Conservation (phyloP, 2,329 filamentous ascomycete species). For the Lasiodiplodia hormozganensis region DNA sequence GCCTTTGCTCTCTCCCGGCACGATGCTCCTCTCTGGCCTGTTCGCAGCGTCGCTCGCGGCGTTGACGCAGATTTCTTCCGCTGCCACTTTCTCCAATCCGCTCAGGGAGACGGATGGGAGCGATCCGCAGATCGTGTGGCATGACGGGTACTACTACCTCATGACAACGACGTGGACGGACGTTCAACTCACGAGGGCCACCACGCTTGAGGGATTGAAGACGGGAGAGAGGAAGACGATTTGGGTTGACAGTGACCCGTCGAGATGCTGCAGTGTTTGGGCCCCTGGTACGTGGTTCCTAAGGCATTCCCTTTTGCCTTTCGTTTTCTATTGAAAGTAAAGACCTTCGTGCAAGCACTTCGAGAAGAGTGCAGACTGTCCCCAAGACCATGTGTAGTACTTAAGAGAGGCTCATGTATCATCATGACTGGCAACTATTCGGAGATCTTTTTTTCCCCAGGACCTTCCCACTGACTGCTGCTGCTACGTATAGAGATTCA, state of each 20-base stretch:
- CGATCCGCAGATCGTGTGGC: slow-evolving; percentile 61
- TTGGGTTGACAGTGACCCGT: slow-evolving; percentile 56
- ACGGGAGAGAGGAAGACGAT: slow-evolving; percentile 59
- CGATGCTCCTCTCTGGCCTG: background rate
- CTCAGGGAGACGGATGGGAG: slow-evolving; percentile 58
- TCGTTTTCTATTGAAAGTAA: background rate
- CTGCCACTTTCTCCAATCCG: slow-evolving; percentile 59
- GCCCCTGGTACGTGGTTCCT: slow-evolving; percentile 41
- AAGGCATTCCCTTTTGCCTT: background rate
- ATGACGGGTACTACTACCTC: slow-evolving; percentile 64
- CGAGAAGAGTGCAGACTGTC: too few relatives aligned
- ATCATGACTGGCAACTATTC: background rate
- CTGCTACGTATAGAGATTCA: slow-evolving; percentile 14
- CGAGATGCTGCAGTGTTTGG: slow-evolving; percentile 64
- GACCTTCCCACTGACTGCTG: background rate
- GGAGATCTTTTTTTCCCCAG: background rate
- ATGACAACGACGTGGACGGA: slow-evolving; percentile 64
- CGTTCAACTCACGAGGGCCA: slow-evolving; percentile 61
- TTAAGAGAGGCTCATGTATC: background rate
- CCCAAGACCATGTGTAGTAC: too few relatives aligned
- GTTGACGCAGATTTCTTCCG: slow-evolving; percentile 25
- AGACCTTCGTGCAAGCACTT: too few relatives aligned
- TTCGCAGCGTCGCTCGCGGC: slow-evolving; percentile 9
- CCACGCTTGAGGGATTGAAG: slow-evolving; percentile 63
- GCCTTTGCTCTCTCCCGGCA: background rate